phyloP scores from a whole-genome alignment of 148 eudicot genomes.

The Amaranthus palmeri region DNA sequence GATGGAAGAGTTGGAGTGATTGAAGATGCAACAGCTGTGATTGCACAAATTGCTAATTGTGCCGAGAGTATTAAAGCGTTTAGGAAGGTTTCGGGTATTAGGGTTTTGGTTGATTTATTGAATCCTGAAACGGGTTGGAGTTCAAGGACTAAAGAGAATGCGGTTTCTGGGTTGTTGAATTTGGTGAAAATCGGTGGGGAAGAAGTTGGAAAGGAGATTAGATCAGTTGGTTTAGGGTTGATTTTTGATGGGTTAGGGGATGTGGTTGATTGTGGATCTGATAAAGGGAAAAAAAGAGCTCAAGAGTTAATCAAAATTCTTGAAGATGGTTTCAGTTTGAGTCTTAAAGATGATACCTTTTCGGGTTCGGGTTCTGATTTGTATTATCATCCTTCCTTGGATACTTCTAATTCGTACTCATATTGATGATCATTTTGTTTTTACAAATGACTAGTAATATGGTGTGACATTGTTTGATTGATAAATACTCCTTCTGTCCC shows the following conservation, averaged over 20 bases:
- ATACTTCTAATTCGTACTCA: slow-evolving; percentile 25
- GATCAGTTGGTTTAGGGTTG: slow-evolving; percentile 29
- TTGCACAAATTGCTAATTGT: slow-evolving; percentile 74
- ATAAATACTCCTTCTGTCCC: no score
- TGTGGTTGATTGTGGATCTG: slow-evolving; percentile 55
- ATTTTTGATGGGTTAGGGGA: slow-evolving; percentile 55
- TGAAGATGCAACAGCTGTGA: slow-evolving; percentile 86
- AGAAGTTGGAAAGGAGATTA: slow-evolving; percentile 37
- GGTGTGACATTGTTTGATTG: not conserved
- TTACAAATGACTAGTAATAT: not conserved
- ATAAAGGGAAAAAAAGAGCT: slow-evolving; percentile 69
- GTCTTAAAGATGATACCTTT: not conserved
- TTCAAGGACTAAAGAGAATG: slow-evolving; percentile 41
- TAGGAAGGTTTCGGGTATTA: slow-evolving; percentile 45
- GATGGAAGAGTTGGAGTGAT: slow-evolving; percentile 56
- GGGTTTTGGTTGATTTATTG: slow-evolving; percentile 62
- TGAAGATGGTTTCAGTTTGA: slow-evolving; percentile 22
- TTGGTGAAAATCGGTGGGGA: slow-evolving; percentile 57
- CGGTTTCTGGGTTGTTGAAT: slow-evolving; percentile 59
- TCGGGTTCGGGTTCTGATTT: slow-evolving; percentile 17
- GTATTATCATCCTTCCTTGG: slow-evolving; percentile 19
- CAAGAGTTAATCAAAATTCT: slow-evolving; percentile 49
- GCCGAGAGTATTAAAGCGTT: slow-evolving; percentile 40
- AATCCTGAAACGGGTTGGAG: slow-evolving; percentile 53
- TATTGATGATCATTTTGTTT: slow-evolving; percentile 14